These are phyloP conservation scores for Coffea humblotiana DNA, from an alignment of 305 asterid species.

Conservation along the genomic window DNA sequence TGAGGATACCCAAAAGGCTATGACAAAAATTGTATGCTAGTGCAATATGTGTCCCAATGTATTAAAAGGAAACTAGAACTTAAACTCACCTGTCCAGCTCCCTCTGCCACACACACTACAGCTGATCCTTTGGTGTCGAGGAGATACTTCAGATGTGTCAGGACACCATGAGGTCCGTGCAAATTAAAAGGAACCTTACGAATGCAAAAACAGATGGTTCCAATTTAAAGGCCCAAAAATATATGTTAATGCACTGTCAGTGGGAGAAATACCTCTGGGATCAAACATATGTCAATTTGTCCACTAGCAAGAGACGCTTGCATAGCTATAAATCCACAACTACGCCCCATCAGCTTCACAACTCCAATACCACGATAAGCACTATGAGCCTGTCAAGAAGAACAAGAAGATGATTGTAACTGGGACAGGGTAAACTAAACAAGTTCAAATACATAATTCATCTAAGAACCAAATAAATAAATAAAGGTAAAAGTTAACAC, in stretches of 20 bases:
- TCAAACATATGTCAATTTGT: slow-evolving; percentile 90
- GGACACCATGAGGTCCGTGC: slow-evolving; percentile 93
- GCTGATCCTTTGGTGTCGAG: slow-evolving; percentile 93
- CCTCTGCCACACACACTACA: slow-evolving; percentile 94
- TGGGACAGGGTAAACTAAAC: not conserved
- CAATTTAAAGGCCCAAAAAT: not conserved
- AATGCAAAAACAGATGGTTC: slow-evolving; percentile 22
- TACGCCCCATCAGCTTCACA: slow-evolving; percentile 98
- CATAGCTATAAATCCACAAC: slow-evolving; percentile 96
- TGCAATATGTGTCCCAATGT: not conserved
- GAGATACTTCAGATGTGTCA: slow-evolving; percentile 78
- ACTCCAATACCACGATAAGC: slow-evolving; percentile 94
- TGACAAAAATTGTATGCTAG: not conserved
- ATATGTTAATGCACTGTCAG: slow-evolving; percentile 10
- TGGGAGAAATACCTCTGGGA: slow-evolving; percentile 71
- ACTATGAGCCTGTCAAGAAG: slow-evolving; percentile 78
- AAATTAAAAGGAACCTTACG: slow-evolving; percentile 73
- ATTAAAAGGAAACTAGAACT: slow-evolving; percentile 20
- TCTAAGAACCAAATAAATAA: not conserved
- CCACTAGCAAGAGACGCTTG: slow-evolving; percentile 99
- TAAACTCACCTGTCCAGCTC: slow-evolving; percentile 87
- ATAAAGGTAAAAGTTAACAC: slow-evolving; percentile 9
- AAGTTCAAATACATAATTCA: not conserved
- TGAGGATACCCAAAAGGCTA: not conserved
- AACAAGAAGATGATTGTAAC: slow-evolving; percentile 9